Base-by-base conservation (phyloP, 768 basidiomycete species). In the Agrocybe chaxingu region DNA sequence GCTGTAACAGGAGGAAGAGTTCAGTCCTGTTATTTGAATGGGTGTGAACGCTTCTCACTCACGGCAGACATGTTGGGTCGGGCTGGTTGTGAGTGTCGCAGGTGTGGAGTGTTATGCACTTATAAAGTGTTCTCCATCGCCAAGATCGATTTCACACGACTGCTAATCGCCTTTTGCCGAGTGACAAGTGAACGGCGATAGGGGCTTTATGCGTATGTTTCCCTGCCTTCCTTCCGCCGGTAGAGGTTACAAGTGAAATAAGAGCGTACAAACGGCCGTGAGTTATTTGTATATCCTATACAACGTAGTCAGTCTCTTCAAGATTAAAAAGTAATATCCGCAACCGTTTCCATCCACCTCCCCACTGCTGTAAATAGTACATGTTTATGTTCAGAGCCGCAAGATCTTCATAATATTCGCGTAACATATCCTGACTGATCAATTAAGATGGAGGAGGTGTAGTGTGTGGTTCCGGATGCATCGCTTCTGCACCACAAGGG, bases 121-220 rank as follows among this genome's bases (percentile, higher is more conserved):
- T 16, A 51, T 55, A 64, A 53, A 46, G 35, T 31, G 33, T 42
- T 35, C 48, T 52, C 40, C 43, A 58, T 59, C 59, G 54, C 55
- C 41, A 59, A 70, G 66, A 83, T 83, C 79, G 84, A 85, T 87
- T 85, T 87, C 84, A 62, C 85, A 87, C 84, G 83, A 63, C 46
- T 72, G 66, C 66, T 70, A 51, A 66, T 66, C 73, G 75, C 74
- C 56, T 50, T 62, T 73, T 74, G 72, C 77, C 76, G 74, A 68
- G 50, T 36, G 34, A 16, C 16, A 16, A 43, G 37, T 24, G 45
- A 48, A 49, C 49, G 35, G 42, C 48, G 47, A 48, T 45, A 35
- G 18, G 16, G 9, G 24, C 24, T 24, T 24, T 24, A 16, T 16
- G 16, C 16, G 16, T 16, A 16, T 16, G 24, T 24, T 24, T 24